Conservation (phyloP, 2,329 filamentous ascomycete species). For the Diplodia mutila region DNA sequence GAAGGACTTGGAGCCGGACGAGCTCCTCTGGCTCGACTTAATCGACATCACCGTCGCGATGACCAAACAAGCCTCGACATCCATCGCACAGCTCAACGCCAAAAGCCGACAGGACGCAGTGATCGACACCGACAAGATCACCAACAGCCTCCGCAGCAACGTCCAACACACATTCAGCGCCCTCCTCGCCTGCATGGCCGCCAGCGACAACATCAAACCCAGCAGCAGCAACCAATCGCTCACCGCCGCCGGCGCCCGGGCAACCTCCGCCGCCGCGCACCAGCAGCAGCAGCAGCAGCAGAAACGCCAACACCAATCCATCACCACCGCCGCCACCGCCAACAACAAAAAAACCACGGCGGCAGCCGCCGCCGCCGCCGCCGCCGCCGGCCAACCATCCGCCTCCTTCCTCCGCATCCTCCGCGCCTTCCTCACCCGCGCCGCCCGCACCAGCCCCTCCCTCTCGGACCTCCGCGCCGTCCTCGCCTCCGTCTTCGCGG, state of each 20-base stretch:
- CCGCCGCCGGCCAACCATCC: conserved; percentile 52
- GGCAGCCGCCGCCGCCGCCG: conserved; percentile 27
- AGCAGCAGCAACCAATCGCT: conserved; percentile 32
- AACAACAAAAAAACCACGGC: conserved; percentile 29
- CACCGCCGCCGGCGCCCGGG: not conserved
- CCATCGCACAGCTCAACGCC: conserved; percentile 50
- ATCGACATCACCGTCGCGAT: conserved; percentile 64
- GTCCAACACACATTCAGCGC: conserved; percentile 92
- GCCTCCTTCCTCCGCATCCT: conserved; percentile 87
- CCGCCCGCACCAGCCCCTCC: conserved; percentile 79
- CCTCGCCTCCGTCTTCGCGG: conserved; percentile 86
- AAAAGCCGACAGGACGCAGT: conserved; percentile 30
- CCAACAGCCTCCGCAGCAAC: conserved; percentile 70
- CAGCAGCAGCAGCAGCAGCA: conserved; percentile 30
- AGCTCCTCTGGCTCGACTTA: conserved; percentile 68
- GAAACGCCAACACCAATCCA: conserved; percentile 18
- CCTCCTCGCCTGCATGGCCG: conserved; percentile 70
- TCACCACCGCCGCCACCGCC: no score
- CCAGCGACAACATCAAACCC: conserved; percentile 36
- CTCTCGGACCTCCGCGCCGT: conserved; percentile 85
- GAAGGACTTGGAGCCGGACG: conserved; percentile 62
- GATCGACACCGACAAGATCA: conserved; percentile 64
- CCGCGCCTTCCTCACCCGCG: conserved; percentile 82
- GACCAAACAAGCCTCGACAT: conserved; percentile 49
- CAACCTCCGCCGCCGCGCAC: conserved; percentile 31